phyloP scores from a whole-genome alignment of 2,329 filamentous ascomycete species.

The Penicillium sp. region DNA sequence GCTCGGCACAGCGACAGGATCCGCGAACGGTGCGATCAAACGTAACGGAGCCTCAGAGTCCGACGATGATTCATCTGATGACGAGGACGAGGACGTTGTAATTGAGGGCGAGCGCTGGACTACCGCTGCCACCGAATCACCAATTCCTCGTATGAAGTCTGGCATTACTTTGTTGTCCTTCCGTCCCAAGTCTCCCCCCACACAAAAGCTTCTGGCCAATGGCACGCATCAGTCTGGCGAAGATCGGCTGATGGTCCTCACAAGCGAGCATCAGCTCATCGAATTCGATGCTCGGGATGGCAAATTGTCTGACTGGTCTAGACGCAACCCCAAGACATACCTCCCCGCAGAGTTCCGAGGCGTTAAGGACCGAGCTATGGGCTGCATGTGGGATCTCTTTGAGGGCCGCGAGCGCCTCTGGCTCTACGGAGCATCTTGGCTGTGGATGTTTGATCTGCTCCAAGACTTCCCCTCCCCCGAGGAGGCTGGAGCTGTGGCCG shows the following conservation, averaged over 20 bases:
- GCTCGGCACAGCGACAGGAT: conserved; percentile 53
- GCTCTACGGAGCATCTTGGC: conserved; percentile 81
- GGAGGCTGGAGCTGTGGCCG: conserved; percentile 26
- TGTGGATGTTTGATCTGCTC: conserved; percentile 88
- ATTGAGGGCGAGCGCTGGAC: conserved; percentile 70
- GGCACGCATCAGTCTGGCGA: conserved; percentile 50
- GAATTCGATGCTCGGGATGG: conserved; percentile 79
- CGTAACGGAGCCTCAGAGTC: conserved; percentile 49
- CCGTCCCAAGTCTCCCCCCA: conserved; percentile 41
- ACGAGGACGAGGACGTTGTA: conserved; percentile 49
- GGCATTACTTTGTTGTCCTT: conserved; percentile 70
- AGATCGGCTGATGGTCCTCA: conserved; percentile 60
- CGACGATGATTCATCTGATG: conserved; percentile 51
- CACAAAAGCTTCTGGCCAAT: conserved; percentile 25
- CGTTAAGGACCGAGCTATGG: conserved; percentile 77
- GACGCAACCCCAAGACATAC: conserved; percentile 72
- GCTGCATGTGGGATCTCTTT: conserved; percentile 75
- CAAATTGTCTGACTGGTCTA: conserved; percentile 78
- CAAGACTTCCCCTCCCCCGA: conserved; percentile 60
- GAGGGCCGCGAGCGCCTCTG: conserved; percentile 65
- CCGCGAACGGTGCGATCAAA: conserved; percentile 36
- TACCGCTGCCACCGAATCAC: conserved; percentile 67
- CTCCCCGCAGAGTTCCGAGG: conserved; percentile 73
- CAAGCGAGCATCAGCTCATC: conserved; percentile 66
- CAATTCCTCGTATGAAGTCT: conserved; percentile 67